A percentile compares a stretch with the other conserved stretches of the same genome.
Conservation (phyloP, 2,329 filamentous ascomycete genomes). For the Colletotrichum sp. region DNA sequence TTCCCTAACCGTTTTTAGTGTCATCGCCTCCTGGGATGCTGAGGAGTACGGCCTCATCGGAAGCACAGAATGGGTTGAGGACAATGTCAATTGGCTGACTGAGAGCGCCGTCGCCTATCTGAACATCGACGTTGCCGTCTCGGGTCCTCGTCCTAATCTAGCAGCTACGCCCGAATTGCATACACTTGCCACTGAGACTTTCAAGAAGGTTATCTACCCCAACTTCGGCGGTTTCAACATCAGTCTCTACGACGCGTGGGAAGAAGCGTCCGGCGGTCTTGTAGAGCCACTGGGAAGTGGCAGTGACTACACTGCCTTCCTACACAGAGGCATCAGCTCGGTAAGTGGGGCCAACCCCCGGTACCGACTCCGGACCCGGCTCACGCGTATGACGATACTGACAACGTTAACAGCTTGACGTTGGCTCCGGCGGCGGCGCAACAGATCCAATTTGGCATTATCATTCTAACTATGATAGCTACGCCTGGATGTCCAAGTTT, state of each 20-base stretch:
- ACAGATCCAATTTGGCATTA: constrained; percentile 73
- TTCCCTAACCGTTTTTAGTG: constrained; percentile 46
- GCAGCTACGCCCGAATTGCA: constrained; percentile 72
- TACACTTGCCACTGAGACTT: constrained; percentile 66
- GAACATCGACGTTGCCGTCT: constrained; percentile 75
- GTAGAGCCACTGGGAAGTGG: constrained; percentile 67
- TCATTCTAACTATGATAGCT: constrained; percentile 82
- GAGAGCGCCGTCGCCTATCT: constrained; percentile 76
- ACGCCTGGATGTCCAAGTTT: constrained; percentile 81
- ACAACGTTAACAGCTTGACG: constrained; percentile 54
- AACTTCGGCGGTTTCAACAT: constrained; percentile 59
- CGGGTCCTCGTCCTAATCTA: constrained; percentile 62
- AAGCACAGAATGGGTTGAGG: constrained; percentile 87
- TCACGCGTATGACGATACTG: constrained; percentile 34
- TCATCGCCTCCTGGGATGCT: constrained; percentile 75
- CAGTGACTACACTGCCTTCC: constrained; percentile 72
- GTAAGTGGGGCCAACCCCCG: constrained; percentile 23
- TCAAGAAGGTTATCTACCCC: constrained; percentile 61
- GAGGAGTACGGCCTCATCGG: constrained; percentile 84
- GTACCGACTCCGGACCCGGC: rapidly evolving
- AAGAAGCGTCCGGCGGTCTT: constrained; percentile 34
- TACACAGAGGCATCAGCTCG: constrained; percentile 55
- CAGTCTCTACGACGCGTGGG: constrained; percentile 46
- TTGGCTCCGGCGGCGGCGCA: constrained; percentile 51
- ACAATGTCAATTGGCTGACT: constrained; percentile 77